Evolutionary conservation across 345 rosid species (phyloP), one percentile per base, ranked within the genome.

Genomic region (Dipteronia sinensis): DNA sequence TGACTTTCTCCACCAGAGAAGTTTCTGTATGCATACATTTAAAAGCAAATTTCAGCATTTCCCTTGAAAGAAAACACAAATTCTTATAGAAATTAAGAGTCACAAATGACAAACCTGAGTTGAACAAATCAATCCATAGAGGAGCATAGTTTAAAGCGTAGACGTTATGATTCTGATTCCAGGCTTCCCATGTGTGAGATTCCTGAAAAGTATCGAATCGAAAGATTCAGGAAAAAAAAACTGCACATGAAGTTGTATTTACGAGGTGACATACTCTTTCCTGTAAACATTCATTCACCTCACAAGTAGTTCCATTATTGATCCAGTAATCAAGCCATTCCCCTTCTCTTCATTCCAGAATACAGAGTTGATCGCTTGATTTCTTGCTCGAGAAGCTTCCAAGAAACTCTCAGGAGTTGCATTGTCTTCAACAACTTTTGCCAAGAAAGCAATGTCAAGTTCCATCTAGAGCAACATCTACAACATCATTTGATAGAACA

Each of bases 311-410:
- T 79, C 71, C 77, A 72, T 65, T 49, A 2, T 67, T 47, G 23
- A 90, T 83, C 94, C 98, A 88, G 83, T 91, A 96, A 84, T 96
- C 99, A 68, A 89, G 85, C 99, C 97, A 94, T 61, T 92, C 98
- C 31, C 95, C 87, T 53, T 80, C 58, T 86, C 59, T 23, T 86
- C 90, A 42, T 89, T 94, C 98, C 95, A 92, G 74, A 94, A 92
- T 49, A 94, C 77, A 4, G 91, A 69, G 73, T 83, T 68, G 59
- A 94, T 80, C 0, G 97, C 91, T 74, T 69, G 82, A 80, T 86
- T 67, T 78, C 99, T 89, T 7, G 89, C 89, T 78, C 85, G 77
- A 27, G 98, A 86, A 56, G 92, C 89, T 82, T 81, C 79, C 65
- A 69, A 58, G 82, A 91, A 94, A 12, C 74, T 83, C 74, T 84